Evolutionary conservation across 257 asterid genomes (phyloP).

Genomic region (Lycium barbarum): DNA sequence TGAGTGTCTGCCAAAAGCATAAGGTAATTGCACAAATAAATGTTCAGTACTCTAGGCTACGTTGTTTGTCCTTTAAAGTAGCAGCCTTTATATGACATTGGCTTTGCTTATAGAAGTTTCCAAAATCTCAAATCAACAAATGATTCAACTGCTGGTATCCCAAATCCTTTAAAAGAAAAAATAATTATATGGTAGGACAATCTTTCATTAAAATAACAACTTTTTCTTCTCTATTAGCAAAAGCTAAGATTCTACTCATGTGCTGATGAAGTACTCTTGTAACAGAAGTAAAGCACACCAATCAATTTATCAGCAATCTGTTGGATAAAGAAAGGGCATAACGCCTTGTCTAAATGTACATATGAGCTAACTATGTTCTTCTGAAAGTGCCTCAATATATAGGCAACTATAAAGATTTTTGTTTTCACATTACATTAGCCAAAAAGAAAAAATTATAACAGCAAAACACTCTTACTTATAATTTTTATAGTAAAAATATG

Average conservation of each 20-base stretch:
- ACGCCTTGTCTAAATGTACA: neutral
- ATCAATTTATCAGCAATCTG: neutral
- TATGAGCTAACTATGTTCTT: neutral
- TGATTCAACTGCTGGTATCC: neutral
- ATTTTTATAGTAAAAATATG: neutral
- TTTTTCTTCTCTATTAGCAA: neutral
- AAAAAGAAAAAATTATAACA: neutral
- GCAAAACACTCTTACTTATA: neutral
- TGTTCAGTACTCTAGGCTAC: neutral
- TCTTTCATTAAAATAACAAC: neutral
- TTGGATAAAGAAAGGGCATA: constrained; percentile 12
- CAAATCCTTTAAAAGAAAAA: neutral
- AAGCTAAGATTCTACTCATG: constrained; percentile 3
- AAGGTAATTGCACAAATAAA: neutral
- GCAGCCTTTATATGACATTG: neutral
- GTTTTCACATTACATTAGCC: neutral
- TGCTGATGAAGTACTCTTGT: constrained; percentile 21
- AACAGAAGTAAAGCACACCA: constrained; percentile 13
- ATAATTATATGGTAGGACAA: neutral
- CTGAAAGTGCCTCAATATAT: neutral
- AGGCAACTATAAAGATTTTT: neutral
- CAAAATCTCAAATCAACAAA: neutral
- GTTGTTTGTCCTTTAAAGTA: neutral
- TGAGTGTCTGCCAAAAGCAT: neutral
- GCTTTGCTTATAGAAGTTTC: constrained; percentile 4